Evolutionary conservation across 768 basidiomycete genomes (phyloP).

Genomic region (Brasilioporus rufonigricans): DNA sequence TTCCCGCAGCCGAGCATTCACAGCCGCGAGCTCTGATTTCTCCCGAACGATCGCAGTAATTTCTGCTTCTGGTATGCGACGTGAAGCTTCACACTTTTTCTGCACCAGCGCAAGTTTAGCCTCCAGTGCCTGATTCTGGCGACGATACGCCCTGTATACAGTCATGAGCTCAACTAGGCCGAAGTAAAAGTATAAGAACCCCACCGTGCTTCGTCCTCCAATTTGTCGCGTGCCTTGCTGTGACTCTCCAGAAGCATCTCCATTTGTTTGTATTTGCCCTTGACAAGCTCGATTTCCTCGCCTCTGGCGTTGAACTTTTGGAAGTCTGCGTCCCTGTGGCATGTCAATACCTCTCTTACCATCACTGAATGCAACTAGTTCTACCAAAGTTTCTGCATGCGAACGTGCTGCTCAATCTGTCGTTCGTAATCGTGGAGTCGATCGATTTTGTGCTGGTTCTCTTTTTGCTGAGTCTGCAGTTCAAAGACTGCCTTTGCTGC

Average conservation of each 20-base stretch:
- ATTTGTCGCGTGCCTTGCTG: constrained; percentile 47
- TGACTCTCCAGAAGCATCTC: constrained; percentile 59
- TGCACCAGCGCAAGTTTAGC: constrained; percentile 49
- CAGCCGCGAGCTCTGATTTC: constrained; percentile 43
- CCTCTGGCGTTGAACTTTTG: constrained; percentile 63
- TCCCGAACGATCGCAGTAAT: constrained; percentile 46
- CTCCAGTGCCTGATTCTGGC: constrained; percentile 62
- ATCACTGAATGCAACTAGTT: constrained; percentile 18
- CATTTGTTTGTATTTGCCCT: constrained; percentile 62
- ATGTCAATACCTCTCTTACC: constrained; percentile 9
- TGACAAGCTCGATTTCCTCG: constrained; percentile 54
- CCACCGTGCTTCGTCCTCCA: constrained; percentile 63
- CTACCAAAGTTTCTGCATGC: constrained; percentile 77
- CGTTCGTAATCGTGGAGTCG: constrained; percentile 80
- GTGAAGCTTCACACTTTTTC: constrained; percentile 39
- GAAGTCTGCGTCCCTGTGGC: constrained; percentile 70
- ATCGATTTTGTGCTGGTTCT: constrained; percentile 78
- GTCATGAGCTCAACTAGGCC: not conserved
- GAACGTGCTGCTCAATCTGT: constrained; percentile 80
- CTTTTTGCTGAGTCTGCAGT: constrained; percentile 72
- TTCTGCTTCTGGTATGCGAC: constrained; percentile 37
- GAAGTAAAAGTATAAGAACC: constrained; percentile 11
- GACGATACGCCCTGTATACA: constrained; percentile 47
- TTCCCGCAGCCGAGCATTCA: constrained; percentile 53
- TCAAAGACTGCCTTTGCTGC: constrained; percentile 68